Evolutionary conservation across 2,329 filamentous ascomycete genomes (phyloP), one percentile per base, ranked within the genome.

Genomic region (Raffaelea arxii): DNA sequence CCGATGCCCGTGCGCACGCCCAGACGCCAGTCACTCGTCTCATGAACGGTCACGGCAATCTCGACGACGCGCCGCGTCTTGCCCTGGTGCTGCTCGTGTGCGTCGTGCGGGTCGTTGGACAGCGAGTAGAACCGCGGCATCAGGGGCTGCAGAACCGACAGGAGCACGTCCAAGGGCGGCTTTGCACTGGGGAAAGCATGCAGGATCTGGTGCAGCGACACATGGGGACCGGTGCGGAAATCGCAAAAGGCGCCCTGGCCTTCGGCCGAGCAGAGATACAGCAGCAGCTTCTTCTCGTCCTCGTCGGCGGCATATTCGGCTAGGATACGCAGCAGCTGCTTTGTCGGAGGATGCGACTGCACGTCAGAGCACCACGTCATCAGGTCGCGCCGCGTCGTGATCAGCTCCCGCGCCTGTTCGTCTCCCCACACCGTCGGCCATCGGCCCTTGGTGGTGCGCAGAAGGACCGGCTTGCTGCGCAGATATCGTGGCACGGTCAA

Each of bases 371-470:
- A 96, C 92, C 92, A 98, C 10, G 85, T 94, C 46, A 98, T 71
- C n/a, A 98, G 71, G 62, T 94, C 91, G 43, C 91, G 78, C 41
- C 91, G 81, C 0, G 90, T 97, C 4, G 91, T 95, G 47, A 90
- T 72, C n/a, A 98, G 71, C 61, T 92, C 83, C 47, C 92, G 80
- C 6, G 90, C 67, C 63, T 86, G 68, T 19, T 97, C 91, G 2
- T 94, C 87, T 37, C 91, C 92, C 92, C 92, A 98, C 43, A 98
- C 94, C 1, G 92, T 98, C 4, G 92, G 92, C 91, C 91, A 98
- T 43, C 92, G 78, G 27, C 91, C 91, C 50, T 74, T 78, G 30
- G 75, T 79, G 1, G 92, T 97, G 62, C 81, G 82, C 55, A 97
- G 68, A 18, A 84, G 70, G 18, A 95, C 76, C 14, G 84, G 83